Base-by-base conservation (phyloP, 2,329 filamentous ascomycete species). In the Byssothecium circinans region DNA sequence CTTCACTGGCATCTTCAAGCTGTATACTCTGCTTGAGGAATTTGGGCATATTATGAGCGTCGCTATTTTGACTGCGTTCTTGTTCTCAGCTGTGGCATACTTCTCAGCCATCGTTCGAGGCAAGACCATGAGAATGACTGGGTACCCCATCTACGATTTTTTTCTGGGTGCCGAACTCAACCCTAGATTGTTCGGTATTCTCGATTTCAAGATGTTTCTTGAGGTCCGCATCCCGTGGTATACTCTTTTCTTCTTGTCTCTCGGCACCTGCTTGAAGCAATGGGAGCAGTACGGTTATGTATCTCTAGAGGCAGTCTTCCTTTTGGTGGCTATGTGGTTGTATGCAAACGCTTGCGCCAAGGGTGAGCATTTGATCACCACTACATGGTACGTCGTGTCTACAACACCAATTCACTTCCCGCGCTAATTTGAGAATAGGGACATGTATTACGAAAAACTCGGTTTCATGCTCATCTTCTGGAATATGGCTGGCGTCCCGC, bases 401-500 rank as follows among this genome's bases (percentile, higher is more conserved):
- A 20, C 2, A 7, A 8, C 17, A 3, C 14, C 15, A 27, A 17
- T 40, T n/a, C 23, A 25, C n/a, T 10, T 22, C n/a, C n/a, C n/a
- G n/a, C n/a, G 39, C 45, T 59, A 41, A 55, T n/a, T 6, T 15
- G 30, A 10, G 11, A 3, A 12, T 30, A 83, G 81, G 87, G 91
- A 96, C 65, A 95, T 96, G 87, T 95, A 95, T 78, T 92, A 90
- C 63, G 91, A 96, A 79, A 96, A 96, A 76, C 91, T 89, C 83
- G 91, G 91, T 43, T 96, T 96, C 78, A 96, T 96, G 91, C 82
- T 96, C 58, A 95, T 95, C 72, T 96, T 96, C 82, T 96, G 91
- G 91, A 96, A 96, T 74, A 78, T 96, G 69, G 90, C 91, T 38
- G 91, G 91, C 58, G 91, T 96, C 20, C 91, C 91, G 12, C 80